Evolutionary conservation across 805 yeast genomes (phyloP).

Genomic region (Ascoidea rubescens): DNA sequence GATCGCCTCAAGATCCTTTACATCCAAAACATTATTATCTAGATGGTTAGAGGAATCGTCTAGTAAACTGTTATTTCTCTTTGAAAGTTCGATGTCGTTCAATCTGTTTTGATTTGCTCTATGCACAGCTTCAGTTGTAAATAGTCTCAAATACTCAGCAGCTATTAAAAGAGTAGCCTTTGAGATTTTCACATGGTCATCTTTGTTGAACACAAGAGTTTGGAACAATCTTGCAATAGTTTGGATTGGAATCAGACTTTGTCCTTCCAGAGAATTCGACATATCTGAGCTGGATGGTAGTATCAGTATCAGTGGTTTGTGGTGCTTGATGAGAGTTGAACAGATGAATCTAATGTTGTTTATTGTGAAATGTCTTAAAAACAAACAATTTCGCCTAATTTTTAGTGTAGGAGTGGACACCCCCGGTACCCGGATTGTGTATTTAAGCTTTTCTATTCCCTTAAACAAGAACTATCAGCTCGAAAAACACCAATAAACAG

Average conservation of each 20-base stretch:
- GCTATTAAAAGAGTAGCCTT: constrained; percentile 33
- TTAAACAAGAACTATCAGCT: too few species aligned
- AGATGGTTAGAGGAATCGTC: constrained; percentile 13
- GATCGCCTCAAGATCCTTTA: constrained; percentile 37
- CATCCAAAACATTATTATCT: constrained; percentile 26
- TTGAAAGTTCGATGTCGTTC: constrained; percentile 5
- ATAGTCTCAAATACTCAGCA: constrained; percentile 39
- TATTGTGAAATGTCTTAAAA: too few species aligned
- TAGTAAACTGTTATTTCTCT: not conserved
- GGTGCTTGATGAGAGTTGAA: too few species aligned
- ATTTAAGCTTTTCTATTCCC: too few species aligned
- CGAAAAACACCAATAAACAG: too few species aligned
- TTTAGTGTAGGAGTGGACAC: too few species aligned
- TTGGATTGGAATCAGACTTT: constrained; percentile 1
- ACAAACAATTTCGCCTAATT: too few species aligned
- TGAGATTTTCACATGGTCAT: constrained; percentile 29
- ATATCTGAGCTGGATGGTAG: too few species aligned
- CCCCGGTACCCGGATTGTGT: too few species aligned
- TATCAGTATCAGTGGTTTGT: too few species aligned
- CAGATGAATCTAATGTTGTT: too few species aligned
- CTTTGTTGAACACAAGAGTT: constrained; percentile 1
- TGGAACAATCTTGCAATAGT: constrained; percentile 10
- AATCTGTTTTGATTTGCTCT: constrained; percentile 41
- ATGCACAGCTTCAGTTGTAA: constrained; percentile 43
- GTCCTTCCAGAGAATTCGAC: not conserved